Evolutionary conservation across 805 yeast genomes (phyloP).

Genomic region (Torulaspora quercuum): DNA sequence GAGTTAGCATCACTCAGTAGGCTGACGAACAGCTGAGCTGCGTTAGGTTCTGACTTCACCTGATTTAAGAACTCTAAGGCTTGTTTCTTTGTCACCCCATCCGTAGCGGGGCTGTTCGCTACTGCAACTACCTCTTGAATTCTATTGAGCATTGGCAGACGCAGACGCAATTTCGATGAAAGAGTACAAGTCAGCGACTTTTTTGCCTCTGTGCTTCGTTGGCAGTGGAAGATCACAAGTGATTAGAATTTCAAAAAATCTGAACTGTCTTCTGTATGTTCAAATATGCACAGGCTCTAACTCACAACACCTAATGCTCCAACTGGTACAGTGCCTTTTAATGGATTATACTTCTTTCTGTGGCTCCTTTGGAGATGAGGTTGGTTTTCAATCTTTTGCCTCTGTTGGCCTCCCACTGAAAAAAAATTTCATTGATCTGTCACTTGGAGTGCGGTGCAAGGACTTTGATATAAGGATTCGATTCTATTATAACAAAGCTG

Average conservation of each 20-base stretch:
- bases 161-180: too few relatives aligned
- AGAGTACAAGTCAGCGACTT: too few relatives aligned
- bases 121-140: conserved; percentile 85
- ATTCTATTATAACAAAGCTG: too few relatives aligned
- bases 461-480: too few relatives aligned
- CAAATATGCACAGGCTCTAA: too few relatives aligned
- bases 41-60: conserved; percentile 28
- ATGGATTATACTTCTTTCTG: conserved; percentile 1
- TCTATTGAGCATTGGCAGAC: conserved; percentile 45
- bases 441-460: not conserved
- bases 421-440: conserved; percentile 9
- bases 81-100: conserved; percentile 57
- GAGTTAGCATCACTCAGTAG: conserved; percentile 26
- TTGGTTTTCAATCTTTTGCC: conserved; percentile 3
- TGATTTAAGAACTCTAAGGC: conserved; percentile 38
- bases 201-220: too few relatives aligned
- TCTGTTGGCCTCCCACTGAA: too few relatives aligned
- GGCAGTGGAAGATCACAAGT: too few relatives aligned
- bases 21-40: conserved; percentile 28
- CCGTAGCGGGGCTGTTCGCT: conserved; percentile 69
- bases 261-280: too few relatives aligned
- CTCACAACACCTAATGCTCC: conserved; percentile 1
- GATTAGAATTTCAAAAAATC: too few relatives aligned
- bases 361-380: conserved; percentile 2
- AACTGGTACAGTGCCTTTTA: conserved; percentile 2